phyloP scores from a whole-genome alignment of 202 grass and related monocot species.

The Panicum hallii region DNA sequence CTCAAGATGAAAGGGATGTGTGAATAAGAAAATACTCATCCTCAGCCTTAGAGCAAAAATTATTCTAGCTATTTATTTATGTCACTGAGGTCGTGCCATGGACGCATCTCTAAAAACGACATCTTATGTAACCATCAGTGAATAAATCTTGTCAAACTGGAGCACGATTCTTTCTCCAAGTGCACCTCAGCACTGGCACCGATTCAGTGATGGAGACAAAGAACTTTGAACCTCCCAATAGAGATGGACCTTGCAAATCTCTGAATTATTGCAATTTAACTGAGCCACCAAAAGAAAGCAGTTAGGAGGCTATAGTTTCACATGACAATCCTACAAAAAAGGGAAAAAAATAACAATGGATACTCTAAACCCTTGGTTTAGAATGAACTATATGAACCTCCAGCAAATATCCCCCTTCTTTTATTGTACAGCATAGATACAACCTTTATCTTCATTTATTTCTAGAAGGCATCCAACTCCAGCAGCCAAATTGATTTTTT shows the following conservation, averaged over 20 bases:
- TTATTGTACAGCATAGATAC: background rate
- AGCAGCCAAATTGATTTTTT: background rate
- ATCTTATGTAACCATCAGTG: background rate
- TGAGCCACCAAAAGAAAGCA: background rate
- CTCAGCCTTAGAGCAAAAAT: constrained; percentile 23
- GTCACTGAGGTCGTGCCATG: constrained; percentile 23
- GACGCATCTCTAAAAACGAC: constrained; percentile 43
- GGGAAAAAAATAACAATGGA: background rate
- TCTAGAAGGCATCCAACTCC: background rate
- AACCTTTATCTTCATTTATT: background rate
- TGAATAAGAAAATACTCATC: constrained; percentile 15
- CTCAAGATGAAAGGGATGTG: constrained; percentile 24
- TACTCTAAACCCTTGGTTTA: background rate
- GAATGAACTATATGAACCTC: background rate
- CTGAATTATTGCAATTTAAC: background rate
- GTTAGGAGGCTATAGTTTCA: background rate
- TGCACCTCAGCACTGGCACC: background rate
- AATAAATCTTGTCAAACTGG: constrained; percentile 20
- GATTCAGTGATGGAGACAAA: constrained; percentile 5
- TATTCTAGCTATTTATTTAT: background rate
- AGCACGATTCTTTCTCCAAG: background rate
- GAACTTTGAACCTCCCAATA: constrained; percentile 11
- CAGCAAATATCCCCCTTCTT: background rate
- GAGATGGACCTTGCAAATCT: background rate
- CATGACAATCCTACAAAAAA: constrained; percentile 3